Evolutionary conservation across 257 asterid species (phyloP).

Genomic region (Anisodus tanguticus): DNA sequence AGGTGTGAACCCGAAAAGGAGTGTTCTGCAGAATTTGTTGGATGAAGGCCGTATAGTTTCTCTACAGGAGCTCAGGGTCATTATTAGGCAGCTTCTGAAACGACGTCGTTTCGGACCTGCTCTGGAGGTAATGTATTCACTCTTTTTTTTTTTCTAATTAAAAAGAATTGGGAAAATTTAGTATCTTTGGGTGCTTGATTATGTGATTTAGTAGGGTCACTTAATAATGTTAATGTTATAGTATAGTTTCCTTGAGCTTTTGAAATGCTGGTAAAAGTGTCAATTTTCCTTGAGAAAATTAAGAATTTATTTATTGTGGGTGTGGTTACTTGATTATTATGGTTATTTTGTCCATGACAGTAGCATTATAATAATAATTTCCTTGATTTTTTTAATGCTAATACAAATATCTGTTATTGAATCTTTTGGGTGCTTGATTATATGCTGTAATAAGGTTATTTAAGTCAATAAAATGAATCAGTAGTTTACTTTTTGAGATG

Average conservation of each 20-base stretch:
- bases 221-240: neutral
- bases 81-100: slow-evolving; percentile 33
- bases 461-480: neutral
- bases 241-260: neutral
- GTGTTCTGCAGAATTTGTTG: slow-evolving; percentile 45
- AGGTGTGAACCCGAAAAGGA: slow-evolving; percentile 33
- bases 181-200: neutral
- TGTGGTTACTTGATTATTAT: neutral
- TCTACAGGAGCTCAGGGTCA: slow-evolving; percentile 38
- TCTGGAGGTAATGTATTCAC: slow-evolving; percentile 38
- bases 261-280: neutral
- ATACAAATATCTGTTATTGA: neutral
- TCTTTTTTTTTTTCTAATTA: neutral
- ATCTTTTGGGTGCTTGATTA: neutral
- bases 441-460: slow-evolving; percentile 10
- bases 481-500: slow-evolving; percentile 8
- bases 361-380: neutral
- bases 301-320: neutral
- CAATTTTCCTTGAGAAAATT: neutral
- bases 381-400: neutral
- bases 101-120: slow-evolving; percentile 40
- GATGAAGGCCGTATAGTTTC: slow-evolving; percentile 41
- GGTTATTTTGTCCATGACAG: neutral
- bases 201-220: neutral
- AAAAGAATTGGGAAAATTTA: neutral